These are phyloP conservation scores for Meripilus lineatus DNA, from an alignment of 1,284 basidiomycete genomes.

Conservation along the genomic window DNA sequence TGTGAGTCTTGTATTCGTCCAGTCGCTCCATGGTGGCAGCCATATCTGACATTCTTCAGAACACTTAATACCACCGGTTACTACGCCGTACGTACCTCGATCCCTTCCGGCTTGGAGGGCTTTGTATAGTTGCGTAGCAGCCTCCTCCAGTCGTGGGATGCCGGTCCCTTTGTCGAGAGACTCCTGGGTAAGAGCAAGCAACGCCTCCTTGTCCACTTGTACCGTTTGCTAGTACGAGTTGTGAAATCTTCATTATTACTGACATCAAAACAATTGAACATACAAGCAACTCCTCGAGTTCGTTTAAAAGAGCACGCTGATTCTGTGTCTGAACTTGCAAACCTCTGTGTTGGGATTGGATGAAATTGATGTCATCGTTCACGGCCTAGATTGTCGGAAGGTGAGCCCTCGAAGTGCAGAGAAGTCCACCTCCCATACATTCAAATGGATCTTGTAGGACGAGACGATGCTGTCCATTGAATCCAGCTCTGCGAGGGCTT, in stretches of 20 bases:
- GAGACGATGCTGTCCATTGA: slow-evolving; percentile 83
- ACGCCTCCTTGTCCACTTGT: slow-evolving; percentile 77
- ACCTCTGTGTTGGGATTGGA: slow-evolving; percentile 95
- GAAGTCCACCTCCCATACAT: slow-evolving; percentile 48
- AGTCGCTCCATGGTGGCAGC: slow-evolving; percentile 91
- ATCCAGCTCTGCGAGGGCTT: slow-evolving; percentile 82
- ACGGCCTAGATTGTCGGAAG: slow-evolving; percentile 61
- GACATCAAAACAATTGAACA: slow-evolving; percentile 17
- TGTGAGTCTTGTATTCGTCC: slow-evolving; percentile 85
- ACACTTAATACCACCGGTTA: background rate
- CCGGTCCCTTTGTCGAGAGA: slow-evolving; percentile 76
- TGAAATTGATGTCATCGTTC: slow-evolving; percentile 90
- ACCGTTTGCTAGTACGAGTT: slow-evolving; percentile 71
- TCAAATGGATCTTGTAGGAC: slow-evolving; percentile 91
- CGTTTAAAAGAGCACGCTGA: slow-evolving; percentile 77
- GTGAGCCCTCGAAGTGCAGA: slow-evolving; percentile 1
- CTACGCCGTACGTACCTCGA: slow-evolving; percentile 49
- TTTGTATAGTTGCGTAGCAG: slow-evolving; percentile 91
- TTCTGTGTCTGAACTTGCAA: slow-evolving; percentile 98
- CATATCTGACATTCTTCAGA: slow-evolving; percentile 57
- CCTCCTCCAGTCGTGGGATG: slow-evolving; percentile 76
- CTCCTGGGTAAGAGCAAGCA: slow-evolving; percentile 80
- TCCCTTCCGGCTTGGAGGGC: slow-evolving; percentile 90
- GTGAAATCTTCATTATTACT: background rate
- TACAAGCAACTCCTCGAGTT: slow-evolving; percentile 83